phyloP scores from a whole-genome alignment of 805 yeast species.

The Candida sithepensis region DNA sequence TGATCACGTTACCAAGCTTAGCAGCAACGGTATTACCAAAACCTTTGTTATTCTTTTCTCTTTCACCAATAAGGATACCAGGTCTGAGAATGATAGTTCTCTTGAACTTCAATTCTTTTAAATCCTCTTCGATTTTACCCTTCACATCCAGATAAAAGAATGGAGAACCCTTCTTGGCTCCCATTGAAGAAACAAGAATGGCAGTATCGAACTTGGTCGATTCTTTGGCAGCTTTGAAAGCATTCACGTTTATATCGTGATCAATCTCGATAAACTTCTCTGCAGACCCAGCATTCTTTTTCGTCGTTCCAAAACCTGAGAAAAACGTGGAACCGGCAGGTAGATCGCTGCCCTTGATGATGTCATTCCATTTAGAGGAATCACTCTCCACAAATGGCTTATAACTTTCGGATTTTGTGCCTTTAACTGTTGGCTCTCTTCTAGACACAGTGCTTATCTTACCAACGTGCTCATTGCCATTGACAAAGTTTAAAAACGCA shows the following conservation, averaged over 20 bases:
- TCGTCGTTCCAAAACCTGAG: conserved; percentile 75
- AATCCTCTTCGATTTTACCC: conserved; percentile 71
- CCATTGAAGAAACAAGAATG: conserved; percentile 61
- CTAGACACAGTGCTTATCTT: conserved; percentile 51
- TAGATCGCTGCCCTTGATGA: conserved; percentile 31
- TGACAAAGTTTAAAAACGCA: conserved; percentile 46
- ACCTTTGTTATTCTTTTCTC: conserved; percentile 40
- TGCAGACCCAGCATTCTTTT: conserved; percentile 67
- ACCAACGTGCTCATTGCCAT: conserved; percentile 32
- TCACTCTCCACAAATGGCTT: conserved; percentile 44
- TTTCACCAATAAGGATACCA: conserved; percentile 65
- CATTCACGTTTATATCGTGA: conserved; percentile 61
- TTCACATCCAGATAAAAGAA: conserved; percentile 65
- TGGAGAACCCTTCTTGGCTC: conserved; percentile 57
- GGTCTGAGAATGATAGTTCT: conserved; percentile 75
- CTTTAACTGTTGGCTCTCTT: conserved; percentile 33
- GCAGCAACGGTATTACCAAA: conserved; percentile 31
- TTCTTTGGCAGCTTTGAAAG: conserved; percentile 71
- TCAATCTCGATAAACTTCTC: conserved; percentile 70
- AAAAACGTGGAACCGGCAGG: conserved; percentile 43
- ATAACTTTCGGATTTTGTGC: conserved; percentile 11
- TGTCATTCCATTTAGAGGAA: conserved; percentile 46
- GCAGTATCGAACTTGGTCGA: conserved; percentile 60
- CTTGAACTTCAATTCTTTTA: conserved; percentile 61
- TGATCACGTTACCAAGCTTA: conserved; percentile 30